Evolutionary conservation across 352 stramenopile genomes (phyloP), one percentile per base, ranked within the genome.

Genomic region (Phytophthora lateralis): DNA sequence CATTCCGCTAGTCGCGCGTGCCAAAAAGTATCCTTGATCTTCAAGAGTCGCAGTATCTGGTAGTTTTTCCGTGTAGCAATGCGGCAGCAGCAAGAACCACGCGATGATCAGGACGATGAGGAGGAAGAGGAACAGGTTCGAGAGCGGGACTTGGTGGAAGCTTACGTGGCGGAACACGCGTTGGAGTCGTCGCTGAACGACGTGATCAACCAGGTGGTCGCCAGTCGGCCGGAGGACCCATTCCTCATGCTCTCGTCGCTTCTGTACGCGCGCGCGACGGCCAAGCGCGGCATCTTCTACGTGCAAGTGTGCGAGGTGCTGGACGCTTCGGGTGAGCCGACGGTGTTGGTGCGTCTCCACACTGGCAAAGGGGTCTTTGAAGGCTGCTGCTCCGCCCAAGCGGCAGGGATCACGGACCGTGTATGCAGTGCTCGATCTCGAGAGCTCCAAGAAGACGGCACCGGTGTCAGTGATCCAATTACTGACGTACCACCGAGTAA

Each of bases 71-170:
- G 1, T 2, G 3, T 17, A 27, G 27, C 29, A n/a, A 73, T 73
- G 65, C 47, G 37, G 1, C 64, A 71, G 24, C 66, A 71, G 15
- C 65, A 72, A 1, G 53, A 69, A 11, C 24, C 30, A 11, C 39
- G 26, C 10, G 35, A 68, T 37, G 54, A 62, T 3, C 47, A 60
- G 17, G 51, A 73, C 1, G 62, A 68, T n/a, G 66, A 71, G 4
- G 62, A 76, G 1, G 61, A 78, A 14, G 72, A 69, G 5, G 63
- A 76, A 15, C 69, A 84, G 37, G 58, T 68, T 18, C 75, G 74
- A 14, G 83, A 92, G 61, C 76, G 80, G n/a, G 84, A 93, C 39
- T 58, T 90, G 27, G 81, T 92, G 12, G 85, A 94, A 61, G 68
- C 75, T 6, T 94, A 94, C 53, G 56, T 94, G 35, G 56, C 72